Evolutionary conservation across 768 basidiomycete genomes (phyloP).

Genomic region (Pulveroboletus ravenelii): DNA sequence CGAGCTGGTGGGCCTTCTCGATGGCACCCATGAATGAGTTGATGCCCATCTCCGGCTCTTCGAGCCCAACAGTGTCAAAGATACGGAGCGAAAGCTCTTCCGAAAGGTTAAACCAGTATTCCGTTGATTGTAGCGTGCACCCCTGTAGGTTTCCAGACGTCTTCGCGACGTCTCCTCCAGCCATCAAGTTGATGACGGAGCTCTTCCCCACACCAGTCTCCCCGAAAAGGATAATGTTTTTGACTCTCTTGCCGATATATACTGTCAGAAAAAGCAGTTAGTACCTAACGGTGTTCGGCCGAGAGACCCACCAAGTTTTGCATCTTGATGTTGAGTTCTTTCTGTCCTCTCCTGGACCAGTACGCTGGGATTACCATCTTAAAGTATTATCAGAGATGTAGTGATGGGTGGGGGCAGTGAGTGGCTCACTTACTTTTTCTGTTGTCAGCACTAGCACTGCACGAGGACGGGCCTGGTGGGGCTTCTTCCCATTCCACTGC

Average conservation of each 20-base stretch:
- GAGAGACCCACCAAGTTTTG: neutral
- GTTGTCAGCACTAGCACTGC: too few species aligned
- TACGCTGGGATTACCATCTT: neutral
- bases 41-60: slow-evolving; percentile 6
- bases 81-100: neutral
- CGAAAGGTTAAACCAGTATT: slow-evolving; percentile 1
- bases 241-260: neutral
- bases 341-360: too few species aligned
- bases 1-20: slow-evolving; percentile 8
- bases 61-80: neutral
- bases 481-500: too few species aligned
- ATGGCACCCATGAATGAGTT: slow-evolving; percentile 4
- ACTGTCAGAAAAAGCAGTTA: neutral
- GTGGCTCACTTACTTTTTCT: too few species aligned
- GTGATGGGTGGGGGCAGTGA: neutral
- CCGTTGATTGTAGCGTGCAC: slow-evolving; percentile 1
- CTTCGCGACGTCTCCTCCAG: neutral
- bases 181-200: neutral
- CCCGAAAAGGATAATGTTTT: slow-evolving; percentile 8
- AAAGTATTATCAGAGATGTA: neutral
- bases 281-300: too few species aligned
- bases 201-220: neutral
- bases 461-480: too few species aligned
- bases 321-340: too few species aligned
- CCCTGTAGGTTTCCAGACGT: neutral